Base-by-base conservation (phyloP, 768 basidiomycete genomes). In the Sporobolomyces phaffii region DNA sequence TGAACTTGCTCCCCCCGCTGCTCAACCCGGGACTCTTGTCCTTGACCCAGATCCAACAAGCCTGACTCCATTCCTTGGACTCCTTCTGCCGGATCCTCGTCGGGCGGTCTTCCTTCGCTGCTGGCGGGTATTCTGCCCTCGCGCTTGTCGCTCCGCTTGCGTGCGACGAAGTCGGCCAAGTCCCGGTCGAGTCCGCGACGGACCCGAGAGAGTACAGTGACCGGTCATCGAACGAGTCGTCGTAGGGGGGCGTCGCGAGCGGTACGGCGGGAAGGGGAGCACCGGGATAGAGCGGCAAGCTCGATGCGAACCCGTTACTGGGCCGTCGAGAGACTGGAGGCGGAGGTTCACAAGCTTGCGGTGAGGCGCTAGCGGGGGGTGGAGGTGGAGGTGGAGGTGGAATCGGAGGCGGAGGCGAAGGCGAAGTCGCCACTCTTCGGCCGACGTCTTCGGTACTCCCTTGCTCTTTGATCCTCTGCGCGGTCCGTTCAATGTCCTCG, bases 51-150 rank as follows among this genome's bases (percentile, higher is more conserved):
- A 67, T 49, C 70, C 65, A 67, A 24, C 70, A 72, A 15, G 65
- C 29, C 63, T 72, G 70, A 38, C 62, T 68, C 70, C 70, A 72
- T 54, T 72, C 70, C 45, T 64, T 61, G n/a, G 54, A 50, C 38
- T 72, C 65, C 18, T 31, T 43, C 60, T 67, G 65, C 59, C 70
- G 8, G 17, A 63, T 18, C 6, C 60, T 26, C 11, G 26, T n/a
- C 17, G 40, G 14, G 7, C 47, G 28, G 41, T 20, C 33, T 5
- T 56, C 38, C 34, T 41, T 20, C 17, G 28, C 22, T 22, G 13
- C 33, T 22, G 44, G 20, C 17, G 24, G 43, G 20, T 57, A 58
- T 48, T 65, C 65, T 3, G 54, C 49, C 34, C 60, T 38, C 52
- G 65, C 59, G 24, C 52, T 49, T 26, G 51, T 33, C 20, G 43